Conservation (phyloP, 1,139 yeast genomes). For the Pichia sp. region DNA sequence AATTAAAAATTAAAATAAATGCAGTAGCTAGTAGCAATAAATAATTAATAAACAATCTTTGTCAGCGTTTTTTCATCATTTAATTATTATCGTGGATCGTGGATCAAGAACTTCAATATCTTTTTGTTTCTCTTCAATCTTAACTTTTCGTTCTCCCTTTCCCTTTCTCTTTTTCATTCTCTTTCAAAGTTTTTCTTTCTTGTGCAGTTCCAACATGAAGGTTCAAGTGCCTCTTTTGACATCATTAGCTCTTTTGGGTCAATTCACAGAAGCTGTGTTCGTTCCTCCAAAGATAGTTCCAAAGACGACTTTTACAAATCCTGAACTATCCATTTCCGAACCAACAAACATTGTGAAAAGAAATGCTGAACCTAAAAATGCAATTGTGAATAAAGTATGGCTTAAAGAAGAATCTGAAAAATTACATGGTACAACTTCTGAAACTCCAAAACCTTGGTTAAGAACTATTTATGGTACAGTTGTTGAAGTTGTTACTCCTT, state of each 20-base stretch:
- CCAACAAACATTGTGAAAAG: constrained; percentile 17
- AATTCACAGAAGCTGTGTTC: background rate
- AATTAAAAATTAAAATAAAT: too few relatives aligned
- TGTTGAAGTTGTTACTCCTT: constrained; percentile 68
- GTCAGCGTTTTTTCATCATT: too few relatives aligned
- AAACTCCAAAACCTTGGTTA: constrained; percentile 58
- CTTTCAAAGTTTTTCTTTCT: too few relatives aligned
- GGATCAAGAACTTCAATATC: too few relatives aligned
- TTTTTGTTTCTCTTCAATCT: too few relatives aligned
- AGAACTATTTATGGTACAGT: constrained; percentile 57
- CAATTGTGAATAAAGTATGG: constrained; percentile 39
- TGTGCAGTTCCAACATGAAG: background rate
- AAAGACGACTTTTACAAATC: constrained; percentile 1
- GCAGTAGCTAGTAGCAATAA: too few relatives aligned
- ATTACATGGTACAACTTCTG: constrained; percentile 26
- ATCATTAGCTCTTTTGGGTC: background rate
- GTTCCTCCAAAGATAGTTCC: background rate
- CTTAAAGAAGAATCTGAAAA: constrained; percentile 33
- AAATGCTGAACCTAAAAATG: constrained; percentile 35
- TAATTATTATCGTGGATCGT: too few relatives aligned
- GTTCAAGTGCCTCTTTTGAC: too few relatives aligned
- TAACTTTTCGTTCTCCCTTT: too few relatives aligned
- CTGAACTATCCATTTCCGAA: background rate
- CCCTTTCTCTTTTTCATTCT: too few relatives aligned
- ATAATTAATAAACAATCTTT: too few relatives aligned